Percentiles rank a stretch among this genome's conserved stretches.
These are phyloP conservation scores for Ilyonectria mors-panacis DNA, from an alignment of 2,329 filamentous ascomycete species.

Conservation along the genomic window DNA sequence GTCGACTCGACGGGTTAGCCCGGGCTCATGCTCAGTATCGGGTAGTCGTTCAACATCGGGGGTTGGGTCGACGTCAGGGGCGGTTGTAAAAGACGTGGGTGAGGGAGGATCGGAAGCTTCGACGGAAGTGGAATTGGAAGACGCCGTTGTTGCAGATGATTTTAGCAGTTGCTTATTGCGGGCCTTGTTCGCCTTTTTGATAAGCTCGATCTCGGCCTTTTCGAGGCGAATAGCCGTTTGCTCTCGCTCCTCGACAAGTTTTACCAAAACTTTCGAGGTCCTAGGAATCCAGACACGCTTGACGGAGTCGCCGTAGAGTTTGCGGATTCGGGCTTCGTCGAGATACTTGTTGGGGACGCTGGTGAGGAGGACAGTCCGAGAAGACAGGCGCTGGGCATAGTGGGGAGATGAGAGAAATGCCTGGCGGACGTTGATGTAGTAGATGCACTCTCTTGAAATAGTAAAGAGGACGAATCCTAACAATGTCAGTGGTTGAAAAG, in stretches of 20 bases:
- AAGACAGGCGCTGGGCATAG: constrained; percentile 88
- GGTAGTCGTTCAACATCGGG: background rate
- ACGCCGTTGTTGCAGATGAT: constrained; percentile 15
- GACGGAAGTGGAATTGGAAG: constrained; percentile 11
- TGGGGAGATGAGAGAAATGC: constrained; percentile 90
- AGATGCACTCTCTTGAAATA: constrained; percentile 89
- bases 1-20: constrained; percentile 19
- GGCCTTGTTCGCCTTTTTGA: constrained; percentile 82
- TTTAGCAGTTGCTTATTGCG: constrained; percentile 68
- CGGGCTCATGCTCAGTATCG: background rate
- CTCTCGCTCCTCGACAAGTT: constrained; percentile 86
- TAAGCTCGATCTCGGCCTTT: constrained; percentile 87
- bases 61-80: constrained; percentile 26
- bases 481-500: constrained; percentile 21
- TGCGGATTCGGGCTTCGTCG: constrained; percentile 81
- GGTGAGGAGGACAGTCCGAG: constrained; percentile 90
- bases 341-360: constrained; percentile 86
- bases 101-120: constrained; percentile 33
- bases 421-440: constrained; percentile 93
- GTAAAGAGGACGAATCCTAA: constrained; percentile 87
- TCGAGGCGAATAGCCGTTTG: constrained; percentile 87
- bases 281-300: constrained; percentile 88
- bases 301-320: constrained; percentile 86
- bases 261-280: constrained; percentile 82
- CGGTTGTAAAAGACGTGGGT: constrained; percentile 30